phyloP scores from a whole-genome alignment of 192 early-diverging fungal species.

The Podila epicladia region DNA sequence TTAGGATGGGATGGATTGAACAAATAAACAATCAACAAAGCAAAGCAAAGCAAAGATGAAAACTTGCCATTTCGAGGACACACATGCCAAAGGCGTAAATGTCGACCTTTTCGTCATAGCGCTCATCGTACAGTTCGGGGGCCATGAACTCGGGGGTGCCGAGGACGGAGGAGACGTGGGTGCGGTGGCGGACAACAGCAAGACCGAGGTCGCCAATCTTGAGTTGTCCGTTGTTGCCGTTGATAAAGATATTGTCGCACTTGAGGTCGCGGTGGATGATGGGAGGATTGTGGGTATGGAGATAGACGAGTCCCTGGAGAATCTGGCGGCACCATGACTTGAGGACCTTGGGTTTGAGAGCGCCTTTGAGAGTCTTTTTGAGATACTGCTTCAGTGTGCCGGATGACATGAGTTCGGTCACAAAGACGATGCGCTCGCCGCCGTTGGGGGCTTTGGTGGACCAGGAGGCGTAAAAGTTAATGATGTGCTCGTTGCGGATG shows the following conservation, averaged over 20 bases:
- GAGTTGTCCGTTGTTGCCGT: conserved; percentile 86
- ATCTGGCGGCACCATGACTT: conserved; percentile 87
- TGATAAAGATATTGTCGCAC: conserved; percentile 90
- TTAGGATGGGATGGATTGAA: background rate
- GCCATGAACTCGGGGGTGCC: conserved; percentile 92
- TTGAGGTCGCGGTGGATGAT: conserved; percentile 86
- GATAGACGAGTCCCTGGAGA: conserved; percentile 79
- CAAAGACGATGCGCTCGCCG: conserved; percentile 79
- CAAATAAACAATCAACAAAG: conserved; percentile 3
- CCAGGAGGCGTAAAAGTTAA: conserved; percentile 80
- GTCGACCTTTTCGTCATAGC: conserved; percentile 89
- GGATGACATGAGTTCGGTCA: conserved; percentile 93
- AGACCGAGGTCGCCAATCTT: conserved; percentile 91
- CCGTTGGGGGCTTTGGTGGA: conserved; percentile 61
- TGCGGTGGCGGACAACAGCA: conserved; percentile 68
- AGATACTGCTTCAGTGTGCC: conserved; percentile 85
- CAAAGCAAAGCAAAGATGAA: background rate
- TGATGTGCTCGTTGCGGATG: conserved; percentile 85
- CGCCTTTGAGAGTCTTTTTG: conserved; percentile 70
- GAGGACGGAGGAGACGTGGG: conserved; percentile 78
- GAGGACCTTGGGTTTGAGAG: conserved; percentile 77
- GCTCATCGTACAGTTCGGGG: conserved; percentile 90
- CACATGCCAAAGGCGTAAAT: conserved; percentile 94
- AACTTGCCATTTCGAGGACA: conserved; percentile 64
- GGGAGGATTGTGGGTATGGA: conserved; percentile 80